A percentile compares a stretch with the other conserved stretches of the same genome.
Evolutionary conservation across 192 early-diverging fungal species (phyloP).

Genomic region (Dimargaris verticillata): DNA sequence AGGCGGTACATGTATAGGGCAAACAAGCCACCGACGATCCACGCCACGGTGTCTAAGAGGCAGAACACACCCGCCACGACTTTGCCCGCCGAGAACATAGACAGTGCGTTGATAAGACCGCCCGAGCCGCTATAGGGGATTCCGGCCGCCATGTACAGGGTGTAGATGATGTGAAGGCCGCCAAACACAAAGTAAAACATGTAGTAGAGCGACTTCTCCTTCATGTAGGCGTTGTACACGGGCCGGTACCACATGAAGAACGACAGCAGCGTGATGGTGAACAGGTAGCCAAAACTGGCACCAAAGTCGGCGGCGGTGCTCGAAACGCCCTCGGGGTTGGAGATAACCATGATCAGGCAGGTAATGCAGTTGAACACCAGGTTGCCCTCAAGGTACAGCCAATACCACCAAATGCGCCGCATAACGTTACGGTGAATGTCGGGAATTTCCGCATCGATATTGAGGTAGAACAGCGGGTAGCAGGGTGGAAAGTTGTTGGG

Average conservation of each 20-base stretch:
- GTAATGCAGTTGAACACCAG: constrained; percentile 64
- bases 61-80: constrained; percentile 47
- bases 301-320: constrained; percentile 64
- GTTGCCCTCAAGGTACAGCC: constrained; percentile 54
- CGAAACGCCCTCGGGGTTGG: constrained; percentile 39
- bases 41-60: constrained; percentile 42
- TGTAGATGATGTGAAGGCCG: constrained; percentile 66
- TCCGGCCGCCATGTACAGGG: constrained; percentile 73
- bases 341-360: constrained; percentile 54
- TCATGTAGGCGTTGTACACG: constrained; percentile 74
- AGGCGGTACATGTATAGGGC: constrained; percentile 38
- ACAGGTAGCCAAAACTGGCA: constrained; percentile 51
- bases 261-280: constrained; percentile 54
- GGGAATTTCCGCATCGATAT: constrained; percentile 59
- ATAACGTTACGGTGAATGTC: constrained; percentile 40
- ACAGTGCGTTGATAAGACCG: constrained; percentile 64
- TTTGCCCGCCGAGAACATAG: constrained; percentile 47
- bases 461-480: constrained; percentile 67
- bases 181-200: constrained; percentile 73
- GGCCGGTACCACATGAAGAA: constrained; percentile 84
- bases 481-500: constrained; percentile 70
- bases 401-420: constrained; percentile 49
- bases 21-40: constrained; percentile 42
- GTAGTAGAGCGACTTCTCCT: constrained; percentile 72
- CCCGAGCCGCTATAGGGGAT: constrained; percentile 66